phyloP scores from a whole-genome alignment of 805 yeast species.

The Monosporozyma unispora region DNA sequence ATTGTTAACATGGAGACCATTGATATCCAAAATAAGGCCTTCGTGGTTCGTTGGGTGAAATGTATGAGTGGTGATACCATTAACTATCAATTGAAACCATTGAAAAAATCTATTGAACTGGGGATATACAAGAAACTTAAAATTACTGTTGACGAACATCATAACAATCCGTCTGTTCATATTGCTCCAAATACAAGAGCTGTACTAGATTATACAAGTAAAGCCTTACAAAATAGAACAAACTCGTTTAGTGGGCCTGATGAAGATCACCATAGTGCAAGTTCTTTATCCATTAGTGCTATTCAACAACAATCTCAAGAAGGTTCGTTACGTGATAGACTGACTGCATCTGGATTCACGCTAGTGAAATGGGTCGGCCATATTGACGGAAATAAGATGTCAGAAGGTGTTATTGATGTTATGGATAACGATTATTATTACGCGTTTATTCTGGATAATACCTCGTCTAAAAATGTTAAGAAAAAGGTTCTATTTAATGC shows the following conservation, averaged over 20 bases:
- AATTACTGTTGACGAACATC: conserved; percentile 14
- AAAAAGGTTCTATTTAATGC: conserved; percentile 70
- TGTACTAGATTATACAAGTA: conserved; percentile 20
- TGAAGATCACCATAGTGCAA: background rate
- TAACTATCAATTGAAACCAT: conserved; percentile 75
- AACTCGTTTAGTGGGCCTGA: conserved; percentile 8
- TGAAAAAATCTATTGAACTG: conserved; percentile 48
- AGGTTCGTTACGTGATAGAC: conserved; percentile 46
- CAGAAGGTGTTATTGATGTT: conserved; percentile 54
- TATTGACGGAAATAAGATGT: conserved; percentile 50
- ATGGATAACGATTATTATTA: conserved; percentile 53
- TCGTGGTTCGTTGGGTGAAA: conserved; percentile 83
- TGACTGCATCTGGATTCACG: conserved; percentile 44
- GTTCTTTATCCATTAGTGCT: conserved; percentile 6
- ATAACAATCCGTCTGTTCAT: conserved; percentile 15
- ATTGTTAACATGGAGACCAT: conserved; percentile 86
- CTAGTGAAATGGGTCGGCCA: conserved; percentile 47
- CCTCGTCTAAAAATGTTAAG: conserved; percentile 75
- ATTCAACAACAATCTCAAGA: conserved; percentile 33
- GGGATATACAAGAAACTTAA: conserved; percentile 29
- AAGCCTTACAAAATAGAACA: conserved; percentile 14
- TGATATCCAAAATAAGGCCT: conserved; percentile 83
- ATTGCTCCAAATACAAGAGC: conserved; percentile 27
- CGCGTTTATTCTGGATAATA: conserved; percentile 88
- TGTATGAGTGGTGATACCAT: conserved; percentile 59